Evolutionary conservation across 208 protist species (phyloP).

Genomic region (Entamoeba histolytica): DNA sequence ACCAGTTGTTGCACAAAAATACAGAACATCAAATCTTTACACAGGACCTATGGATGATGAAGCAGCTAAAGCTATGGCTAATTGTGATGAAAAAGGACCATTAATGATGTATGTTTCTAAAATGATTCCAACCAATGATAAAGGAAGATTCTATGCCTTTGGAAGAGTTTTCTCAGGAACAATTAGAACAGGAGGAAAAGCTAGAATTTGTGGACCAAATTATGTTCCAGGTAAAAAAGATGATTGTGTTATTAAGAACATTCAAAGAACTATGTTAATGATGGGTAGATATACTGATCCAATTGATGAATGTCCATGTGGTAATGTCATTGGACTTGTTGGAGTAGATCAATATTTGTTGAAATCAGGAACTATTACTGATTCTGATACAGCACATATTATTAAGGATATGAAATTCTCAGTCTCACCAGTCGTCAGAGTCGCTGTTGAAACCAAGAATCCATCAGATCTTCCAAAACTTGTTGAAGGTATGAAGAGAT

Average conservation of each 20-base stretch:
- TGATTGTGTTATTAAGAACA: conserved; percentile 62
- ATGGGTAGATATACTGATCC: conserved; percentile 82
- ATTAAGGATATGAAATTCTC: conserved; percentile 94
- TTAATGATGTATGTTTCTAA: conserved; percentile 96
- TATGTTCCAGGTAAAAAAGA: conserved; percentile 74
- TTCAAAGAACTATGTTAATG: conserved; percentile 77
- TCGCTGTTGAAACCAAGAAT: conserved; percentile 84
- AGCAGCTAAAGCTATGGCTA: conserved; percentile 47
- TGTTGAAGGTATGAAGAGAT: conserved; percentile 82
- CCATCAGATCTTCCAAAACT: conserved; percentile 79
- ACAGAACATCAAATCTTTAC: conserved; percentile 79
- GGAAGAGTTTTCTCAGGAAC: conserved; percentile 80
- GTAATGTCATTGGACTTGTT: conserved; percentile 87
- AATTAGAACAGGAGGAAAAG: conserved; percentile 72
- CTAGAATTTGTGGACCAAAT: conserved; percentile 89
- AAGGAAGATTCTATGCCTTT: conserved; percentile 86
- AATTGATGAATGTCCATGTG: conserved; percentile 79
- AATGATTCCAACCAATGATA: conserved; percentile 92
- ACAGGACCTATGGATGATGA: conserved; percentile 74
- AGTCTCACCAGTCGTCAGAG: conserved; percentile 89
- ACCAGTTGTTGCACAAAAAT: conserved; percentile 72
- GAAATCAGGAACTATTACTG: conserved; percentile 89
- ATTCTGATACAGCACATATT: conserved; percentile 51
- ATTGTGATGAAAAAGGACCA: conserved; percentile 71
- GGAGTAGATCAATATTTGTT: conserved; percentile 94